A percentile compares a stretch with the other conserved stretches of the same genome.
Conservation (phyloP, 805 yeast species). For the Candida arabinofermentans region DNA sequence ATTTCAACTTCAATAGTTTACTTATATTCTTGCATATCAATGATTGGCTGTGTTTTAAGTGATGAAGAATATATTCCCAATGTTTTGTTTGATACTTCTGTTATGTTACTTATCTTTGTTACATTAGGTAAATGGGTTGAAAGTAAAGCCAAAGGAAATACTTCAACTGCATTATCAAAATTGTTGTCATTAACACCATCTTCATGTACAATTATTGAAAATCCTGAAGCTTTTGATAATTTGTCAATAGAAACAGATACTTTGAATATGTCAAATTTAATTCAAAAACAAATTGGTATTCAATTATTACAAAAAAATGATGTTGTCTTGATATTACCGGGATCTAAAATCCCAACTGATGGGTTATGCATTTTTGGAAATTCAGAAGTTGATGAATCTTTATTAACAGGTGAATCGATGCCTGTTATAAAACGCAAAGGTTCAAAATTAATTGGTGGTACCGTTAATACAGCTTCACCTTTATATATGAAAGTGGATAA, state of each 20-base stretch:
- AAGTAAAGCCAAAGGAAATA: conserved; percentile 88
- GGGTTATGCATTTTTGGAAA: conserved; percentile 75
- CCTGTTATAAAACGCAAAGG: conserved; percentile 65
- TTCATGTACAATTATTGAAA: conserved; percentile 59
- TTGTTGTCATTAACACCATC: conserved; percentile 79
- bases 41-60: conserved; percentile 43
- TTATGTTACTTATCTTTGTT: conserved; percentile 80
- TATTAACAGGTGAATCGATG: conserved; percentile 86
- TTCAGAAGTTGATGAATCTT: conserved; percentile 83
- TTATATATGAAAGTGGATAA: conserved; percentile 63
- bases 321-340: conserved; percentile 74
- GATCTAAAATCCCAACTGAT: conserved; percentile 88
- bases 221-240: conserved; percentile 21
- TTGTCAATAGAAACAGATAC: background rate
- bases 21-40: conserved; percentile 63
- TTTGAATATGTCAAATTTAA: conserved; percentile 7
- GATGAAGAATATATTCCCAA: conserved; percentile 52
- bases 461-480: conserved; percentile 76
- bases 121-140: conserved; percentile 90
- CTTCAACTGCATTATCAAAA: conserved; percentile 82
- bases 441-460: conserved; percentile 78
- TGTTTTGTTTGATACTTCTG: conserved; percentile 79
- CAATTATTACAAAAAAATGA: conserved; percentile 79
- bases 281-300: conserved; percentile 53
- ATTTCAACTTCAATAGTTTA: conserved; percentile 80